A percentile compares a stretch with the other conserved stretches of the same genome.
These are phyloP conservation scores for Theobroma cacao DNA, from an alignment of 345 rosid species.

Conservation along the genomic window DNA sequence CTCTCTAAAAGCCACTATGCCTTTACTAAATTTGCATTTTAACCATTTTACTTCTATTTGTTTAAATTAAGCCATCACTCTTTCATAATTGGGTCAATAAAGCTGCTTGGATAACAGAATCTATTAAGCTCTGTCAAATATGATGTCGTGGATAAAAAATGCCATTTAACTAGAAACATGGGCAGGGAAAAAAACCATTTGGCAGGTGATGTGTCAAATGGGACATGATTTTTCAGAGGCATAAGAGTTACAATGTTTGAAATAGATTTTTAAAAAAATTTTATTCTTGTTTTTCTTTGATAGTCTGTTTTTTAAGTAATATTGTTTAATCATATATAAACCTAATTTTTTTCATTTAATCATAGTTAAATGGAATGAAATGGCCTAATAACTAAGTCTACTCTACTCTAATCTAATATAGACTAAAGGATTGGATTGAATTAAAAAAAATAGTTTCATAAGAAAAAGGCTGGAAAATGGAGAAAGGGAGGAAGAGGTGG, in stretches of 20 bases:
- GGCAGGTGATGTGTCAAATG: neutral
- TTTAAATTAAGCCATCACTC: neutral
- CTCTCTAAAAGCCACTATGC: neutral
- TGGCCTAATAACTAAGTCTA: neutral
- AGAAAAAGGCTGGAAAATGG: neutral
- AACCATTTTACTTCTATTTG: neutral
- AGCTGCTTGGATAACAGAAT: neutral
- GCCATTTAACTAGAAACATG: neutral
- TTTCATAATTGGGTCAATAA: neutral
- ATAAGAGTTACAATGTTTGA: neutral
- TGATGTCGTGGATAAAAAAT: neutral
- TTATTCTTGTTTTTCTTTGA: neutral
- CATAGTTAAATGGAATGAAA: neutral
- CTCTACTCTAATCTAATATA: neutral
- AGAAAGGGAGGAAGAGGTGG: neutral
- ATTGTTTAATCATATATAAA: neutral
- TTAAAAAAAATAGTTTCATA: neutral
- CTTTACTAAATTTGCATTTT: neutral
- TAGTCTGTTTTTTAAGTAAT: neutral
- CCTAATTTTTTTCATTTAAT: neutral
- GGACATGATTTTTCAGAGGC: neutral
- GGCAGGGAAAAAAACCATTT: too few relatives aligned
- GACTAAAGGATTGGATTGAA: neutral
- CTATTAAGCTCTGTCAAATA: neutral
- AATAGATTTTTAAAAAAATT: neutral